Evolutionary conservation across 805 yeast species (phyloP).

Genomic region (Candida takata): DNA sequence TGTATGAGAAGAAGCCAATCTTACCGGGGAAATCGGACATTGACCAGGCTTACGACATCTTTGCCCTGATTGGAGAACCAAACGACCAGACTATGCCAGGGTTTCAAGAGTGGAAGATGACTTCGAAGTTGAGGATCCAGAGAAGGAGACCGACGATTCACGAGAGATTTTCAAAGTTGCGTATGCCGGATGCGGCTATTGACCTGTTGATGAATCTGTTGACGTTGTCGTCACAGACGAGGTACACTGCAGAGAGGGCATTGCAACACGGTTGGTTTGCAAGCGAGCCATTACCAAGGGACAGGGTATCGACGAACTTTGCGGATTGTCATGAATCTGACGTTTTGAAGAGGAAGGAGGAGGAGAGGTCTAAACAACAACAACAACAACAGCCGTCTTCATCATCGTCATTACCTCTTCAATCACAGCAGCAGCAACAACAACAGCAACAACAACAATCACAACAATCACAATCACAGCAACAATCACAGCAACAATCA

Average conservation of each 20-base stretch:
- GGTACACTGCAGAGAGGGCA: conserved; percentile 79
- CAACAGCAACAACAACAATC: not conserved
- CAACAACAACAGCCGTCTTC: not conserved
- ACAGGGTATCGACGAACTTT: conserved; percentile 40
- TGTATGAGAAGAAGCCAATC: conserved; percentile 75
- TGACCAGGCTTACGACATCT: conserved; percentile 81
- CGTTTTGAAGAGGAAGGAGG: conserved; percentile 32
- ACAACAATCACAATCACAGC: not conserved
- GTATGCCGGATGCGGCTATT: conserved; percentile 36
- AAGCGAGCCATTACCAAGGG: conserved; percentile 56
- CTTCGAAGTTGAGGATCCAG: conserved; percentile 3
- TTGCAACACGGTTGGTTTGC: conserved; percentile 60
- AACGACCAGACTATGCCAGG: conserved; percentile 34
- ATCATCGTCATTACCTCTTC: not conserved
- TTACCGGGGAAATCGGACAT: conserved; percentile 79
- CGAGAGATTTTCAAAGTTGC: conserved; percentile 36
- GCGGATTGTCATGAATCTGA: conserved; percentile 91
- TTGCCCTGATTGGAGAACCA: conserved; percentile 80
- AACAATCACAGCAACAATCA: not conserved
- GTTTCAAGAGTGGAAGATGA: conserved; percentile 22
- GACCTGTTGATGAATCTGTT: conserved; percentile 56
- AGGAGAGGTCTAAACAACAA: conserved; percentile 2
- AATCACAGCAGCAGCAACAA: not conserved
- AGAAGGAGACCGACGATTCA: conserved; percentile 34
- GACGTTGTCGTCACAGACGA: conserved; percentile 57